Percentiles rank a stretch among this genome's conserved stretches.
phyloP scores from a whole-genome alignment of 371 early-diverging fungal species.

The Mucor plumbeus region DNA sequence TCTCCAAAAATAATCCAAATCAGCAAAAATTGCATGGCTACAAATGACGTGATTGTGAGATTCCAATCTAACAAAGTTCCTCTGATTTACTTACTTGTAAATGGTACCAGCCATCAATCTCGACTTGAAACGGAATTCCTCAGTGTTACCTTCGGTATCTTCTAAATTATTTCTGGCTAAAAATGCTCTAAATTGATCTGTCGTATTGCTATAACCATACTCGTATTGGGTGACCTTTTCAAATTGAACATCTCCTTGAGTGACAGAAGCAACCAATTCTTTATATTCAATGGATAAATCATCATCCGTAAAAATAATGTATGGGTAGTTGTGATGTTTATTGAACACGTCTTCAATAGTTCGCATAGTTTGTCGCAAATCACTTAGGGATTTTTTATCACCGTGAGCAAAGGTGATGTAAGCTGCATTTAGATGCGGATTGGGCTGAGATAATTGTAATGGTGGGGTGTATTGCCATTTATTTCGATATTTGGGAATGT shows the following conservation, averaged over 20 bases:
- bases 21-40: constrained; percentile 6
- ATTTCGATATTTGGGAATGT: constrained; percentile 12
- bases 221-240: constrained; percentile 23
- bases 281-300: constrained; percentile 34
- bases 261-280: constrained; percentile 20
- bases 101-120: constrained; percentile 30
- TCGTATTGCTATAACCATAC: constrained; percentile 23
- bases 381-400: constrained; percentile 27
- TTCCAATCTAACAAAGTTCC: too few relatives aligned
- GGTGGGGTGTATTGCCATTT: constrained; percentile 26
- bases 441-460: constrained; percentile 11
- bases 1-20: constrained; percentile 83
- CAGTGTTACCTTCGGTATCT: constrained; percentile 15
- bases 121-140: constrained; percentile 20
- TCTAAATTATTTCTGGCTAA: constrained; percentile 17
- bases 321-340: constrained; percentile 34
- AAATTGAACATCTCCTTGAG: constrained; percentile 35
- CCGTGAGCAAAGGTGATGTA: constrained; percentile 22
- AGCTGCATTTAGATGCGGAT: constrained; percentile 25
- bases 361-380: constrained; percentile 36
- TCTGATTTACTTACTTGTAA: constrained; percentile 15
- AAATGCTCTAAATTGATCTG: constrained; percentile 19
- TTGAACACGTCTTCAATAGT: constrained; percentile 45
- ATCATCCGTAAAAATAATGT: constrained; percentile 40
- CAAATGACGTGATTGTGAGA: too few relatives aligned